A percentile compares a stretch with the other conserved stretches of the same genome.
Conservation (phyloP, 768 basidiomycete genomes). For the Paxillus rubicundulus region DNA sequence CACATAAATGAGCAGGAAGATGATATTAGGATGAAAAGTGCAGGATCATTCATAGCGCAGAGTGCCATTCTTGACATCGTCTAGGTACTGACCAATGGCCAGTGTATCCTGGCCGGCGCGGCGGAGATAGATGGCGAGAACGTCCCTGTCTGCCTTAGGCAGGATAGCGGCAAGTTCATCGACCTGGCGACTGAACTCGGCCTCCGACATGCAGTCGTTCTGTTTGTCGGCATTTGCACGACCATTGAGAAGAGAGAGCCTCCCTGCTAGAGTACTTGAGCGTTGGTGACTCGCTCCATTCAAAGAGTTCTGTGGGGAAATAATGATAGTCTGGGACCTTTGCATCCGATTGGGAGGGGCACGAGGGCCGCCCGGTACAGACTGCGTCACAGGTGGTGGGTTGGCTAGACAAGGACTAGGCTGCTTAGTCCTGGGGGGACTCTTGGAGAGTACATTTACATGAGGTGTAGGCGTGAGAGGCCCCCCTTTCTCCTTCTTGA, state of each 20-base stretch:
- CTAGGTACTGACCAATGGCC: conserved; percentile 84
- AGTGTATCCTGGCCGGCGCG: conserved; percentile 77
- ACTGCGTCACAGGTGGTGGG: conserved; percentile 39
- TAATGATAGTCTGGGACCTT: conserved; percentile 67
- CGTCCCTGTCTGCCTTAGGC: conserved; percentile 65
- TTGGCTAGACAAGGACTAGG: conserved; percentile 30
- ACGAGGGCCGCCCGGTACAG: conserved; percentile 73
- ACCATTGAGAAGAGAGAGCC: conserved; percentile 30
- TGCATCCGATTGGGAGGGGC: conserved; percentile 60
- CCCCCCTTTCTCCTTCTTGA: conserved; percentile 36
- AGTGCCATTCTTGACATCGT: conserved; percentile 77
- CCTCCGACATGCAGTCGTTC: conserved; percentile 11
- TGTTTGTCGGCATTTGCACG: conserved; percentile 14
- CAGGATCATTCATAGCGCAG: conserved; percentile 38
- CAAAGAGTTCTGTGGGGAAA: conserved; percentile 29
- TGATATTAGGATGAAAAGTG: not conserved
- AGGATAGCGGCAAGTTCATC: conserved; percentile 69
- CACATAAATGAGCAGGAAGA: conserved; percentile 2
- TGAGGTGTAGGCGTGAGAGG: conserved; percentile 31
- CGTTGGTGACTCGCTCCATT: conserved; percentile 25
- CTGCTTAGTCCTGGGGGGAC: conserved; percentile 31
- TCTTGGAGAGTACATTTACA: conserved; percentile 37
- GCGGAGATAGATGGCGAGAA: conserved; percentile 70
- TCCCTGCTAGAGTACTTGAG: conserved; percentile 27
- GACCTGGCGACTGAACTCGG: conserved; percentile 64